Evolutionary conservation across 441 rosid genomes (phyloP).

Genomic region (Eutrema salsugineum): DNA sequence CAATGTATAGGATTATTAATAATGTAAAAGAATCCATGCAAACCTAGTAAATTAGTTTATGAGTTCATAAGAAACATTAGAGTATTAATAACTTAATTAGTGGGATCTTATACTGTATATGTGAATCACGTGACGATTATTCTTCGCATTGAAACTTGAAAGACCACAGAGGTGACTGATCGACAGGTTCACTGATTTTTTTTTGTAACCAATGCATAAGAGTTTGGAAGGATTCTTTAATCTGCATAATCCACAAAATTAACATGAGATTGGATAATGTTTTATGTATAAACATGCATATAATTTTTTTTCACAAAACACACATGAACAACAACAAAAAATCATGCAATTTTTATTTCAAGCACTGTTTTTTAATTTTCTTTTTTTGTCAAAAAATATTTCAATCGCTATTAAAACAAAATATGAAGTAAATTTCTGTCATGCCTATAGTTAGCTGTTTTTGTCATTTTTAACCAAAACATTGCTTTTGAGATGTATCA

Average conservation of each 20-base stretch:
- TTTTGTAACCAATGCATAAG: background rate
- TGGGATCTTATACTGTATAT: background rate
- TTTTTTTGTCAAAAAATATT: too few relatives aligned
- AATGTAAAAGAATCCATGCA: background rate
- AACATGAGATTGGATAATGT: background rate
- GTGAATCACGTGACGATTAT: slow-evolving; percentile 24
- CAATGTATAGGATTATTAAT: background rate
- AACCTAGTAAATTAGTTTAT: background rate
- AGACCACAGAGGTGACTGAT: slow-evolving; percentile 10
- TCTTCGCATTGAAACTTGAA: slow-evolving; percentile 22
- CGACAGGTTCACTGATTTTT: background rate
- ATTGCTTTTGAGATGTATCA: background rate
- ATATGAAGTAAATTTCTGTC: background rate
- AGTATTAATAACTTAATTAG: background rate
- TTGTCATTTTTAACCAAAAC: background rate
- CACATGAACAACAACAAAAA: too few relatives aligned
- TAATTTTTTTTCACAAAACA: too few relatives aligned
- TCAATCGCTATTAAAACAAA: too few relatives aligned
- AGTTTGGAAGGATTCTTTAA: slow-evolving; percentile 14
- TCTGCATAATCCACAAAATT: background rate
- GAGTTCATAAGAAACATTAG: background rate
- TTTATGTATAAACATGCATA: too few relatives aligned
- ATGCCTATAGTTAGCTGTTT: background rate
- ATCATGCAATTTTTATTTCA: too few relatives aligned
- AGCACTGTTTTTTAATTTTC: too few relatives aligned